Base-by-base conservation (phyloP, 1,284 basidiomycete species). In the Apiotrichum akiyoshidainum region DNA sequence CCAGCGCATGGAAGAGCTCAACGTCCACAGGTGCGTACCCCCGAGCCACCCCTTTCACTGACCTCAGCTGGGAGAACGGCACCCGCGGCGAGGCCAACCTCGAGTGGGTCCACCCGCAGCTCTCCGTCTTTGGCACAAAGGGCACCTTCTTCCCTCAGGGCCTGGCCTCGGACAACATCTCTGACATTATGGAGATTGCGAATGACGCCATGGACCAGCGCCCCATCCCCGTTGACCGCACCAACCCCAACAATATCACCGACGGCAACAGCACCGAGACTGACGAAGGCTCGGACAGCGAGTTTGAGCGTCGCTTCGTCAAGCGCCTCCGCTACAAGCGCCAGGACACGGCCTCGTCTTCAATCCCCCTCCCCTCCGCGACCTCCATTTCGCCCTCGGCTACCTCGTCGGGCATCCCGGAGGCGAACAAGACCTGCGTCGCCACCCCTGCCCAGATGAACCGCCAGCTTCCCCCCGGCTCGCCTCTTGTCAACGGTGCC, bases 11-110 rank as follows among this genome's bases (percentile, higher is more conserved):
- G 58, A 67, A 59, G 64, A 13, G 54, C 56, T 39, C 59, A 64
- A 22, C 60, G 26, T 31, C 17, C 26, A 52, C 39, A 52, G 61
- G 70, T 70, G 44, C 42, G 68, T 63, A 21, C 41, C 19, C 39
- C 40, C 7, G 11, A 44, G 39, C 31, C 37, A 10, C 19, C 52
- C 54, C n/a, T 34, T 1, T 39, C 45, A 46, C 39, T 39, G 13
- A 35, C 46, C 4, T 3, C 66, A 89, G 87, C 68, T 92, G 90
- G 90, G 89, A 92, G 71, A 81, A 89, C 47, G 90, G 90, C n/a
- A 88, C 88, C 1, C 82, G 85, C 47, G 79, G 86, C 5, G 81
- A 91, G 74, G 84, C 89, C 0, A 81, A 90, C 52, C 79, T 87
- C 52, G 88, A 90, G 72, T 80, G 83, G 61, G 82, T 86, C 66